Base-by-base conservation (phyloP, 1,284 basidiomycete species). In the Apiotrichum akiyoshidainum region DNA sequence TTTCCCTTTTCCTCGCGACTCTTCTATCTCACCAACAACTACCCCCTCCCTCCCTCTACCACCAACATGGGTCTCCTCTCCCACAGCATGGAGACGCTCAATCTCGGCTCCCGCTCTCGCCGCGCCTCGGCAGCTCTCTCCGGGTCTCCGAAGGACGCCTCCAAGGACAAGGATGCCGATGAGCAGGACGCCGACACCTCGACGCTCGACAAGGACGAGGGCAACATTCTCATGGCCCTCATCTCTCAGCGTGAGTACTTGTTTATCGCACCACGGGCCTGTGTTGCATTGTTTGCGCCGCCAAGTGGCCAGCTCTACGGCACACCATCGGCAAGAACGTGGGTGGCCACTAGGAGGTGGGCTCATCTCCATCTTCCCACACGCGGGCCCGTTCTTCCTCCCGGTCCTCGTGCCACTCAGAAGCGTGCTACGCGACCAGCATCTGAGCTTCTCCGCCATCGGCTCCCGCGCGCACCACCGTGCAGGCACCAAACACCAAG, bases 201-300 rank as follows among this genome's bases (percentile, higher is more conserved):
- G 35, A 71, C 70, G 10, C 59, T 78, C 68, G 79, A 80, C 69
- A 70, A 78, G 61, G 75, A 78, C 53, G 74, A 78, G 57, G 77
- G 77, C 22, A 79, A 79, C 60, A 61, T 79, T 19, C 63, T 79
- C 48, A 65, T 76, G 67, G 64, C 69, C 14, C 56, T 79, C 51
- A 77, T 79, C 54, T 68, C 68, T 6, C 78, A 79, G 58, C 61
- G 78, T 79, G 58, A 66, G 78, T 76, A 19, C 19, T 6, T 21
- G n/a, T 10, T 31, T 13, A 19, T 34, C 22, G 31, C 37, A 21
- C 37, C 37, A 21, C 37, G 11, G 12, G 37, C 14, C 37, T 35
- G 37, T 37, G 37, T 10, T 37, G 12, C 26, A 7, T n/a, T n/a
- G 26, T 31, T 31, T 31, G 26, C 26, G 26, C 26, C 7, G 26